phyloP scores from a whole-genome alignment of 2,329 filamentous ascomycete species.

The Sordariomycetes sp. region DNA sequence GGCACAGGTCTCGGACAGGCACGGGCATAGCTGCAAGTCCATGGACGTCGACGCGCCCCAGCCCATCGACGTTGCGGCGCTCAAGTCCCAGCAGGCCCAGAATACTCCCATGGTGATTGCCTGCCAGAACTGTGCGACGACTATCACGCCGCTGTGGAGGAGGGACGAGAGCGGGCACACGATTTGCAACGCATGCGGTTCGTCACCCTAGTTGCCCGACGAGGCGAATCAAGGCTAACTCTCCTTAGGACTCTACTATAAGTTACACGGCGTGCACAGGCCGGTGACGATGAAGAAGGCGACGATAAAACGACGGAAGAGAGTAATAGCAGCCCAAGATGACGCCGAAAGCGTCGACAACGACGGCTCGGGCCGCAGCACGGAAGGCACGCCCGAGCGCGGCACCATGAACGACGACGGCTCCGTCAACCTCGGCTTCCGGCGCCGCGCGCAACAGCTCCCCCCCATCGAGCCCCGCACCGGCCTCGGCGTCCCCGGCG shows the following conservation, averaged over 20 bases:
- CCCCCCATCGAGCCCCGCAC: conserved; percentile 20
- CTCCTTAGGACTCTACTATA: conserved; percentile 73
- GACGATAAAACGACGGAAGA: conserved; percentile 89
- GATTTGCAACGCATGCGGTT: conserved; percentile 95
- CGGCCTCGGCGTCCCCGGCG: conserved; percentile 29
- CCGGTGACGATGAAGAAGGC: conserved; percentile 99
- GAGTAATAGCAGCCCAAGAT: conserved; percentile 63
- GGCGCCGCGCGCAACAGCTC: conserved; percentile 18
- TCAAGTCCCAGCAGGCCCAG: conserved; percentile 24
- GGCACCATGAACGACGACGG: conserved; percentile 50
- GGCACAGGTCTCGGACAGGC: conserved; percentile 51
- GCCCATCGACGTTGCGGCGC: conserved; percentile 22
- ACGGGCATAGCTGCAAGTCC: conserved; percentile 13
- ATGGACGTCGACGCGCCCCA: conserved; percentile 6
- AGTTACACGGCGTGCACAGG: conserved; percentile 84
- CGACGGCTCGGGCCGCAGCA: conserved; percentile 25
- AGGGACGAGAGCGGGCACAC: conserved; percentile 89
- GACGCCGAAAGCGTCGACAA: conserved; percentile 34
- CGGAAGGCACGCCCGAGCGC: conserved; percentile 27
- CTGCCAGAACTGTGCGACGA: conserved; percentile 94
- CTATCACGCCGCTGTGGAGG: conserved; percentile 91
- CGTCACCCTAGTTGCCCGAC: neutral
- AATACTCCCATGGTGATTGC: conserved; percentile 61
- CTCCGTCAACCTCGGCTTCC: conserved; percentile 48
- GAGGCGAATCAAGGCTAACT: conserved; percentile 4